Percentiles rank a stretch among this genome's conserved stretches.
Evolutionary conservation across 495 filamentous ascomycete genomes (phyloP).

Genomic region (Apiosordaria backusii): DNA sequence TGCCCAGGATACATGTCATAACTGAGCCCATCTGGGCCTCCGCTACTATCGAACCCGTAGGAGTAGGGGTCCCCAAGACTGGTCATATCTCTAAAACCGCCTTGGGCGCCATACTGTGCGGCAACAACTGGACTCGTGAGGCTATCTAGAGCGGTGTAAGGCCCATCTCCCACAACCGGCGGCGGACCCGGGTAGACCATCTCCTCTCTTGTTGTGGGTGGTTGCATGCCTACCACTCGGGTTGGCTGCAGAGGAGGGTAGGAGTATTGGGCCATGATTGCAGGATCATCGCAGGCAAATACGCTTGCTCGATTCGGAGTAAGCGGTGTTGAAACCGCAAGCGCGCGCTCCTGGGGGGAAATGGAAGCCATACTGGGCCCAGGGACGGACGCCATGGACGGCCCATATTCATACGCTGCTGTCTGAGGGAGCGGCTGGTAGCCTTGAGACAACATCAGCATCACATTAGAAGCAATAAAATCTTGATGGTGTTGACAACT

Average conservation of each 20-base stretch:
- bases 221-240: conserved; percentile 35
- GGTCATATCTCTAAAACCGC: background rate
- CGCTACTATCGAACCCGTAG: background rate
- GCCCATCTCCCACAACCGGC: background rate
- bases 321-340: background rate
- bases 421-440: conserved; percentile 34
- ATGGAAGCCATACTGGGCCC: background rate
- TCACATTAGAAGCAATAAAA: background rate
- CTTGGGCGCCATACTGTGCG: background rate
- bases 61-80: background rate
- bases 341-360: background rate
- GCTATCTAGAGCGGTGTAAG: background rate
- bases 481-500: background rate
- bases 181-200: conserved; percentile 44
- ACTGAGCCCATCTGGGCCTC: background rate
- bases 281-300: conserved; percentile 34
- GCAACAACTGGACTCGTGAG: background rate
- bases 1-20: conserved; percentile 21
- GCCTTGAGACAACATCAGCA: conserved; percentile 20
- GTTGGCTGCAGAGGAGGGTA: conserved; percentile 42
- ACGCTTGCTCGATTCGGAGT: conserved; percentile 25
- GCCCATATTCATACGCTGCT: conserved; percentile 34
- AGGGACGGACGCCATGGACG: conserved; percentile 22
- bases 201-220: conserved; percentile 37
- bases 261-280: conserved; percentile 28